A percentile compares a stretch with the other conserved stretches of the same genome.
Evolutionary conservation across 1,284 basidiomycete genomes (phyloP).

Genomic region (Moesziomyces sp.): DNA sequence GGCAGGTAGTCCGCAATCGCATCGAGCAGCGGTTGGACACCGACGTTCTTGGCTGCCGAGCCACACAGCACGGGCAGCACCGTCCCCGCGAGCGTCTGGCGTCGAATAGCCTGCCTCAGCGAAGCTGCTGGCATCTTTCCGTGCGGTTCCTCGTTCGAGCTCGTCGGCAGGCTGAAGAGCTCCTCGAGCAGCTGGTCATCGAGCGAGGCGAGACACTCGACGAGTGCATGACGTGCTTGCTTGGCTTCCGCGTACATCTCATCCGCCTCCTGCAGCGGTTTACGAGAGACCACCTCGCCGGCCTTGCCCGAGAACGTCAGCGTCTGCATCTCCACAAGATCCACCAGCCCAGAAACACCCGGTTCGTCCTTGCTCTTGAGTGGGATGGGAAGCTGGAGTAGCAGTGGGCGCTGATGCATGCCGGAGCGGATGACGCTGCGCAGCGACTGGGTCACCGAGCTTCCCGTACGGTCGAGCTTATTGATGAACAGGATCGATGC

Average conservation of each 20-base stretch:
- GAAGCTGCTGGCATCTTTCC: slow-evolving; percentile 67
- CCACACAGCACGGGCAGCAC: slow-evolving; percentile 85
- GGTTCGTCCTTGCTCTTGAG: slow-evolving; percentile 81
- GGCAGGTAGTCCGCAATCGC: slow-evolving; percentile 84
- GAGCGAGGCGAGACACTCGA: slow-evolving; percentile 82
- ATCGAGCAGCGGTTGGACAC: slow-evolving; percentile 82
- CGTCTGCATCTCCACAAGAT: slow-evolving; percentile 53
- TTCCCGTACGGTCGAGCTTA: slow-evolving; percentile 86
- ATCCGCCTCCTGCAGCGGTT: slow-evolving; percentile 22
- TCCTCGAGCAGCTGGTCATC: slow-evolving; percentile 81
- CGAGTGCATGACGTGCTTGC: slow-evolving; percentile 76
- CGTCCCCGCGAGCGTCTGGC: slow-evolving; percentile 75
- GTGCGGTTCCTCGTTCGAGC: slow-evolving; percentile 73
- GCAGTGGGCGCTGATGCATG: slow-evolving; percentile 79
- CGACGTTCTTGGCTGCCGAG: slow-evolving; percentile 82
- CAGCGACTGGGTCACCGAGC: slow-evolving; percentile 78
- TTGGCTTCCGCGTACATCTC: slow-evolving; percentile 76
- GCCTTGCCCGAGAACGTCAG: slow-evolving; percentile 56
- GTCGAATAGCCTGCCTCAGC: slow-evolving; percentile 73
- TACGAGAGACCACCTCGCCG: slow-evolving; percentile 42
- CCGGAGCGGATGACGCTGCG: slow-evolving; percentile 76
- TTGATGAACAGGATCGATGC: slow-evolving; percentile 85
- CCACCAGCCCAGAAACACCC: slow-evolving; percentile 71
- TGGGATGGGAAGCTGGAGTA: slow-evolving; percentile 79
- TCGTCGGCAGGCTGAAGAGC: slow-evolving; percentile 70